phyloP scores from a whole-genome alignment of 2,329 filamentous ascomycete genomes.

The Colletotrichum acutatum region DNA sequence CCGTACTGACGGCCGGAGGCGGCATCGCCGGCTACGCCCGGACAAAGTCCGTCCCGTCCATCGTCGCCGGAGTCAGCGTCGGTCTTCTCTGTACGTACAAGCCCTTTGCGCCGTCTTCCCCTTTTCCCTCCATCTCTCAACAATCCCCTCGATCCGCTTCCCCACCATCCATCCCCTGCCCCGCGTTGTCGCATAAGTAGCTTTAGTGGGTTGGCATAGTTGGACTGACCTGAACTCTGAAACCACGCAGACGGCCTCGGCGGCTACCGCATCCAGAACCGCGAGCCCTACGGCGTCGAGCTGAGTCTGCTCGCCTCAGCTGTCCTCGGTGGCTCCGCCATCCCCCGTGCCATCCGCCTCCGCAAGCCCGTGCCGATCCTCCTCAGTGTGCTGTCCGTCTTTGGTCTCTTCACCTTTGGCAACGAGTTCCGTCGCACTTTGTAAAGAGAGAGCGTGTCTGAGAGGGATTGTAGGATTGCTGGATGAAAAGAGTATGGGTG shows the following conservation, averaged over 20 bases:
- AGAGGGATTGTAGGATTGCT: background rate
- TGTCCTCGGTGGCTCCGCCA: slow-evolving; percentile 84
- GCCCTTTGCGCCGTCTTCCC: background rate
- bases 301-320: slow-evolving; percentile 87
- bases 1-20: slow-evolving; percentile 84
- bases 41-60: slow-evolving; percentile 86
- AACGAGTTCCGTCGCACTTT: slow-evolving; percentile 65
- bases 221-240: slow-evolving; percentile 4
- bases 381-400: slow-evolving; percentile 81
- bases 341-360: slow-evolving; percentile 86
- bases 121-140: background rate
- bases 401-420: slow-evolving; percentile 84
- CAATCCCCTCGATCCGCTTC: background rate
- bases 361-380: slow-evolving; percentile 86
- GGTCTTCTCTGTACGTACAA: slow-evolving; percentile 68
- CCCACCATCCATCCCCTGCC: background rate
- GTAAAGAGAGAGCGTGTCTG: slow-evolving; percentile 40
- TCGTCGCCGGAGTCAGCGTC: slow-evolving; percentile 86
- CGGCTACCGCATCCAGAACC: slow-evolving; percentile 81
- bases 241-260: slow-evolving; percentile 74
- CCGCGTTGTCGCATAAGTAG: background rate
- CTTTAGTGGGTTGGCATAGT: too few relatives aligned
- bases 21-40: slow-evolving; percentile 88
- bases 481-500: background rate
- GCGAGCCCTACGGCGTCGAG: slow-evolving; percentile 85